Percentiles rank a stretch among this genome's conserved stretches.
These are phyloP conservation scores for Fraxinus americana DNA, from an alignment of 257 asterid genomes.

Conservation along the genomic window DNA sequence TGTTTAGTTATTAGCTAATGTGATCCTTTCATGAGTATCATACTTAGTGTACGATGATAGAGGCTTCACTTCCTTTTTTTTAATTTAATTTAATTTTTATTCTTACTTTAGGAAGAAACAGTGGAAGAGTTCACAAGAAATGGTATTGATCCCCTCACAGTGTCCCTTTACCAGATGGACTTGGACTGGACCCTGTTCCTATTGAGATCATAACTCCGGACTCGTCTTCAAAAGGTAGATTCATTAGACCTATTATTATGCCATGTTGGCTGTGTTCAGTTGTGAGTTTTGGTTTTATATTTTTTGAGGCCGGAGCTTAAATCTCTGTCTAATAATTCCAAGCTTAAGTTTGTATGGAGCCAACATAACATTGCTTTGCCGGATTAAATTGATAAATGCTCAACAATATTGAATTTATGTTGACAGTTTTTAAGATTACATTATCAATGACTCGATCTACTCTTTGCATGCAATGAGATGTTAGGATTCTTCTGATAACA, in stretches of 20 bases:
- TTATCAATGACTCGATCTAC: background rate
- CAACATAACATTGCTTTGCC: no score
- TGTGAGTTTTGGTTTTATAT: background rate
- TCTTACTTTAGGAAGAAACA: slow-evolving; percentile 62
- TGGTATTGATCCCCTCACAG: slow-evolving; percentile 74
- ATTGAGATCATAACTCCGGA: slow-evolving; percentile 82
- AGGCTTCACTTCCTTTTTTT: background rate
- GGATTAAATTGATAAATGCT: no score
- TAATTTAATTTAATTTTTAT: no score
- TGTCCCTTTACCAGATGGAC: slow-evolving; percentile 94
- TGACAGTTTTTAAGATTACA: no score
- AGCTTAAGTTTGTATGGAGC: no score
- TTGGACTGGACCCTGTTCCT: slow-evolving; percentile 77
- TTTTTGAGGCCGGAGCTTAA: no score
- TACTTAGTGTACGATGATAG: background rate
- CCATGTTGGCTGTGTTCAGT: background rate
- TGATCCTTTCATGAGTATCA: background rate
- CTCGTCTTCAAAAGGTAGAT: slow-evolving; percentile 86
- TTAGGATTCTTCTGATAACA: background rate
- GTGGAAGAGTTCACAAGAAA: slow-evolving; percentile 52
- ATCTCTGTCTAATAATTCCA: no score
- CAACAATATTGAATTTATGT: no score
- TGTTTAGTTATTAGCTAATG: background rate
- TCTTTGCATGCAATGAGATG: background rate
- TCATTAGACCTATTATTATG: background rate